These are phyloP conservation scores for Paraphaeosphaeria minitans DNA, from an alignment of 2,329 filamentous ascomycete genomes.

Conservation along the genomic window DNA sequence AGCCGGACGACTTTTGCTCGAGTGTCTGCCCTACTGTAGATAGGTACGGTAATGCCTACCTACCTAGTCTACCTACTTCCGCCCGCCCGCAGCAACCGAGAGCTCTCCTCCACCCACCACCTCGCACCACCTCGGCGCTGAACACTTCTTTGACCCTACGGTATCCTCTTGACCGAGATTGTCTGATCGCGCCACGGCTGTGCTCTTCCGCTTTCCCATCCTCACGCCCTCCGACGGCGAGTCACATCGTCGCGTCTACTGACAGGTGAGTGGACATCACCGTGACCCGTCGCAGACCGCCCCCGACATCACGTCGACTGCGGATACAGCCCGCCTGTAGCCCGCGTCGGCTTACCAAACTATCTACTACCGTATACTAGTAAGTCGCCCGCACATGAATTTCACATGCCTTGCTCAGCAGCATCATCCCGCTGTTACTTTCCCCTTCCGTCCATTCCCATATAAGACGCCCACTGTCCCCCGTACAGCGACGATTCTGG, in stretches of 20 bases:
- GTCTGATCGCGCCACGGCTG: conserved; percentile 31
- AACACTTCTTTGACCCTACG: conserved; percentile 28
- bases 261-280: conserved; percentile 33
- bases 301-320: conserved; percentile 15
- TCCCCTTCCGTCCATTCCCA: conserved; percentile 41
- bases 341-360: conserved; percentile 26
- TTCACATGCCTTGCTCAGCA: conserved; percentile 40
- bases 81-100: conserved; percentile 45
- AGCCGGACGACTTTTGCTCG: conserved; percentile 35
- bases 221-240: conserved; percentile 15
- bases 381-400: conserved; percentile 35
- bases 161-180: conserved; percentile 45
- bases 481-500: conserved; percentile 23
- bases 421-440: conserved; percentile 27
- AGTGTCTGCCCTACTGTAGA: conserved; percentile 30
- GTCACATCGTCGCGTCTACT: conserved; percentile 15
- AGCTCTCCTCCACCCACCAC: conserved; percentile 31
- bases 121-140: conserved; percentile 40
- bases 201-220: conserved; percentile 35
- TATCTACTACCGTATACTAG: conserved; percentile 23
- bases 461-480: conserved; percentile 35
- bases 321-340: conserved; percentile 17
- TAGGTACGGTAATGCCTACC: no score
- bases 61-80: no score
- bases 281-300: conserved; percentile 37